Conservation (phyloP, 2,329 filamentous ascomycete species). For the Colletotrichum filicis region DNA sequence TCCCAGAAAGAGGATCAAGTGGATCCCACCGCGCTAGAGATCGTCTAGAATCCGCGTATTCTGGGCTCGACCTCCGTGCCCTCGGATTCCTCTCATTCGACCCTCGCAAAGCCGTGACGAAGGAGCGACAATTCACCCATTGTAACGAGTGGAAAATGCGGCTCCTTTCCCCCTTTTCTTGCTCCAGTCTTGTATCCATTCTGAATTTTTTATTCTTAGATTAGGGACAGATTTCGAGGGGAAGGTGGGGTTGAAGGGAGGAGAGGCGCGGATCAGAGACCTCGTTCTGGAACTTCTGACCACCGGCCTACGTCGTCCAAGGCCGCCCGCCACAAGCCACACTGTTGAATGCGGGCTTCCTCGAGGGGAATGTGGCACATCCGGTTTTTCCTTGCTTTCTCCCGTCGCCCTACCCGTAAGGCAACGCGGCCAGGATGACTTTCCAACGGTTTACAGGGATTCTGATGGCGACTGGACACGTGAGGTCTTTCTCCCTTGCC, state of each 20-base stretch:
- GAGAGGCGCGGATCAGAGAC: not conserved
- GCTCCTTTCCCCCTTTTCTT: not conserved
- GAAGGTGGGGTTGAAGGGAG: not conserved
- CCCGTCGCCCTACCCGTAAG: not conserved
- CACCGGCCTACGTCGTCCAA: slow-evolving; percentile 24
- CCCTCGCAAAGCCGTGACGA: not conserved
- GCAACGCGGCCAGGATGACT: not conserved
- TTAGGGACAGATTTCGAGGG: not conserved
- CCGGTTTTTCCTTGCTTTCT: not conserved
- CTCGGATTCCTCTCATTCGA: slow-evolving; percentile 21
- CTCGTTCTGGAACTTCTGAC: slow-evolving; percentile 5
- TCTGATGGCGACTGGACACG: not conserved
- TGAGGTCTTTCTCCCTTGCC: not conserved
- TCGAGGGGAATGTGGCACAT: not conserved
- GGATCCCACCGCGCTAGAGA: slow-evolving; percentile 22
- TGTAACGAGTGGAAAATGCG: slow-evolving; percentile 9
- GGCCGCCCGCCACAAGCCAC: not conserved
- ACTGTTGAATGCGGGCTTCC: not conserved
- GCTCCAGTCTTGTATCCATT: not conserved
- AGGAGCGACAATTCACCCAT: too few relatives aligned
- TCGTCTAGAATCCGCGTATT: slow-evolving; percentile 31
- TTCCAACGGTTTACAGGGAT: not conserved
- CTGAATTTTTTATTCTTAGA: not conserved
- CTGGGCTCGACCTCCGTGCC: slow-evolving; percentile 12
- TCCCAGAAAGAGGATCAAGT: not conserved